Base-by-base conservation (phyloP, 768 basidiomycete genomes). In the Termitomyces sp. region DNA sequence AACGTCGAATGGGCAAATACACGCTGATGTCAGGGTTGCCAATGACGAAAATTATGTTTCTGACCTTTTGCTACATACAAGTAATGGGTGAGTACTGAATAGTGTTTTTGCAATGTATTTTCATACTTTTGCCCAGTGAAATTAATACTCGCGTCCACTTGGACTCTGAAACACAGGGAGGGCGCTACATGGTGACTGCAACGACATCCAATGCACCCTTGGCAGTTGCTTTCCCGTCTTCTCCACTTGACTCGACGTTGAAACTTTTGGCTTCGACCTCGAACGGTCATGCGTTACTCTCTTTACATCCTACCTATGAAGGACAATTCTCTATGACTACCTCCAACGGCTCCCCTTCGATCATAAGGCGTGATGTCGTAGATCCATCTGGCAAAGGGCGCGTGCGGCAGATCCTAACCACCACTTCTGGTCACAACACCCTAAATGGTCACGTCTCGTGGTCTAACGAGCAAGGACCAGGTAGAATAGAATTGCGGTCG, bases 1-100 rank as follows among this genome's bases (percentile, higher is more conserved):
- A 20, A 78, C 78, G 2, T 66, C 65, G n/a, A 82, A 83, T 56
- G 76, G 68, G 0, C 64, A 48, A 4, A 77, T 86, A 59, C 50
- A 65, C 4, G 71, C 72, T 0, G 64, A 68, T 33, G 77, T 82
- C 31, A 69, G 66, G 29, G 54, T 84, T 44, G 39, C 65, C 15
- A 74, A 73, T 51, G 60, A 60, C 10, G 58, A 67, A 29, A 50
- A 60, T 12, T 56, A 56, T 6, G 57, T 65, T 22, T 55, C 69
- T 12, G 59, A 61, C 12, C 60, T 81, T 57, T 41, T 46, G 9
- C 64, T 81, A 48, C 61, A 55, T 22, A 78, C 79, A 2, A 69
- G 57, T 28, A 82, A 84, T 56, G 74, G 72, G 82, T 81, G 63
- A 36, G 75, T 64, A 26, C 12, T 3, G 12, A 8, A 39, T 13